phyloP scores from a whole-genome alignment of 225 moss, liverwort and hornwort species.

The Ulota crispa region DNA sequence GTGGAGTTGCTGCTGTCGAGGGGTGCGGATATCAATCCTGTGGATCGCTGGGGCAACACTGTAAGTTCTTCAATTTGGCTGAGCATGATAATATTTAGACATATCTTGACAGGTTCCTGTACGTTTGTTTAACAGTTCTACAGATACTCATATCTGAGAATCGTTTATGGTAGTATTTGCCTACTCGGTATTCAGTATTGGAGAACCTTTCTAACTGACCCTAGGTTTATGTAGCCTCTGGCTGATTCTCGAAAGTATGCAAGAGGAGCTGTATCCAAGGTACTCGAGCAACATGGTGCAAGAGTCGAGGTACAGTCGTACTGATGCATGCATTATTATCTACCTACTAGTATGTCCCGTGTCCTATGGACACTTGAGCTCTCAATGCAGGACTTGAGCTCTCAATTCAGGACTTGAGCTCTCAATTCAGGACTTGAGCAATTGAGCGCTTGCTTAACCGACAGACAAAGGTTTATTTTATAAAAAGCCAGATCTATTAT shows the following conservation, averaged over 20 bases:
- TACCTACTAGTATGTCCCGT: too few species aligned
- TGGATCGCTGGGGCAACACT: constrained; percentile 49
- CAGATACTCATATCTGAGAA: background rate
- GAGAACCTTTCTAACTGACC: background rate
- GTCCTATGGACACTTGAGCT: too few species aligned
- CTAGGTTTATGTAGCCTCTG: constrained; percentile 41
- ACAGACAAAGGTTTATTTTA: too few species aligned
- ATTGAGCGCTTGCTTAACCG: too few species aligned
- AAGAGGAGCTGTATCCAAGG: constrained; percentile 33
- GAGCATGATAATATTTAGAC: background rate
- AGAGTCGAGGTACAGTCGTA: constrained; percentile 32
- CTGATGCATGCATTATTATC: background rate
- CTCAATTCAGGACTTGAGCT: too few species aligned
- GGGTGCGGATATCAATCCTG: constrained; percentile 39
- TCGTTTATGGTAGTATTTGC: background rate
- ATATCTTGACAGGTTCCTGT: background rate
- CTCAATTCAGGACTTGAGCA: too few species aligned
- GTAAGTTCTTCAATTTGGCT: constrained; percentile 29
- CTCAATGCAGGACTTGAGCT: too few species aligned
- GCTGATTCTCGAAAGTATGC: constrained; percentile 51
- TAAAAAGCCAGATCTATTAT: too few species aligned
- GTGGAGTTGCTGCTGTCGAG: constrained; percentile 40
- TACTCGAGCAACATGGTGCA: constrained; percentile 46
- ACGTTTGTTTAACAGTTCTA: background rate
- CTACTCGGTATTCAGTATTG: background rate